Conservation (phyloP, 495 filamentous ascomycete genomes). For the Saxispiralis lemnorum region DNA sequence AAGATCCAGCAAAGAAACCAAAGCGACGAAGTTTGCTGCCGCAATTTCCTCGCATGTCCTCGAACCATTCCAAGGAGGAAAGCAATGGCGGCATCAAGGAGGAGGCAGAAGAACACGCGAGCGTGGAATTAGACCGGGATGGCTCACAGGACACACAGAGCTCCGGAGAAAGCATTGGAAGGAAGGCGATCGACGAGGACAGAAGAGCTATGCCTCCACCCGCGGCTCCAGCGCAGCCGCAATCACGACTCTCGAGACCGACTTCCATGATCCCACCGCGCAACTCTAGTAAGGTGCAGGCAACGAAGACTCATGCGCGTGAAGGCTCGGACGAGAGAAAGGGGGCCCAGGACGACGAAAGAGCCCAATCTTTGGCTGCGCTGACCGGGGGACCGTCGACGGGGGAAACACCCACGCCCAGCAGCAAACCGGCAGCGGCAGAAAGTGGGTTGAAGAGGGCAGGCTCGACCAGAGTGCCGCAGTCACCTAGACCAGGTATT, state of each 20-base stretch:
- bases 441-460: slow-evolving; percentile 5
- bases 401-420: background rate
- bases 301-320: background rate
- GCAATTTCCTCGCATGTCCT: slow-evolving; percentile 7
- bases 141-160: background rate
- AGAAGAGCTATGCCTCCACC: slow-evolving; percentile 12
- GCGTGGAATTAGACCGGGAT: background rate
- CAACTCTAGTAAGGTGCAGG: background rate
- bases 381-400: slow-evolving; percentile 2
- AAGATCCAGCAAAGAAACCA: background rate
- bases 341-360: background rate
- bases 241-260: slow-evolving; percentile 5
- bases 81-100: background rate
- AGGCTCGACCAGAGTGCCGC: slow-evolving; percentile 10
- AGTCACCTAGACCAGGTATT: slow-evolving; percentile 1
- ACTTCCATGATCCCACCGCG: slow-evolving; percentile 4
- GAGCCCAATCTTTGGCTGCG: slow-evolving; percentile 10
- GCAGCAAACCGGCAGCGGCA: background rate
- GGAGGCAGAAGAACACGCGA: slow-evolving; percentile 3
- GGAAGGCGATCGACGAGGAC: slow-evolving; percentile 7
- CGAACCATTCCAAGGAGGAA: background rate
- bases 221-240: background rate
- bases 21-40: slow-evolving; percentile 15
- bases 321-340: background rate
- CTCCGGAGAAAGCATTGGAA: background rate